Conservation (phyloP, 2,329 filamentous ascomycete species). For the Grosmannia clavigera region DNA sequence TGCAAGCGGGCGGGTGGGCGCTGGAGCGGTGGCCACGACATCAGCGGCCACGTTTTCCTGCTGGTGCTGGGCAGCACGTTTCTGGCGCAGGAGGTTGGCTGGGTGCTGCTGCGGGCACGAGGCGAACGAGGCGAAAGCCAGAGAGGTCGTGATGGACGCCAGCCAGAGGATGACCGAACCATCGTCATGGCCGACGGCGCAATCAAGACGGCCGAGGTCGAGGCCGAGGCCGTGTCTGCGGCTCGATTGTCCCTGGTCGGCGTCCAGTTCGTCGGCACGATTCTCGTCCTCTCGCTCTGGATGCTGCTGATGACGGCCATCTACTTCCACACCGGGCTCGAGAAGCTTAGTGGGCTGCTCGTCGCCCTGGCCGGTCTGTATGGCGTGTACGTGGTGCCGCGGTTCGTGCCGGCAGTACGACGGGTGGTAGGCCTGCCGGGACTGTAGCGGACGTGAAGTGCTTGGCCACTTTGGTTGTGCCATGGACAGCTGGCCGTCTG, state of each 20-base stretch:
- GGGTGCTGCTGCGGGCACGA: conserved; percentile 33
- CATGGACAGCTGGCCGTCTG: background rate
- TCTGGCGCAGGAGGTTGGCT: conserved; percentile 66
- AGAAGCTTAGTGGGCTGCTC: conserved; percentile 58
- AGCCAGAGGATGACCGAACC: conserved; percentile 46
- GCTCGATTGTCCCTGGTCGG: background rate
- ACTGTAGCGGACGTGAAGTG: conserved; percentile 21
- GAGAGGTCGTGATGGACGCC: conserved; percentile 10
- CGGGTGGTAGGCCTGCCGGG: conserved; percentile 37
- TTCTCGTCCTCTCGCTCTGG: conserved; percentile 70
- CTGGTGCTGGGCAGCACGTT: conserved; percentile 75
- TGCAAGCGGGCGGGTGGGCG: conserved; percentile 72
- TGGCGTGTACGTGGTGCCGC: conserved; percentile 37
- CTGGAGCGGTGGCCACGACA: conserved; percentile 93
- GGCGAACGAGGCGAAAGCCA: background rate
- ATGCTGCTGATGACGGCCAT: conserved; percentile 98
- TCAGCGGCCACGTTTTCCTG: conserved; percentile 90
- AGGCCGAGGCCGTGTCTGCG: conserved; percentile 23
- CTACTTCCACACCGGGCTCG: conserved; percentile 97
- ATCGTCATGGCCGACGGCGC: conserved; percentile 56
- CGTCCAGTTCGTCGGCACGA: conserved; percentile 38
- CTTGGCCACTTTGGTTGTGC: background rate
- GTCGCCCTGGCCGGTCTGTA: conserved; percentile 36
- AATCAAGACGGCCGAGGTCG: conserved; percentile 44
- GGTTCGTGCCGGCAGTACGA: conserved; percentile 34